Conservation (phyloP, 305 asterid species). For the Solanum hybrid region DNA sequence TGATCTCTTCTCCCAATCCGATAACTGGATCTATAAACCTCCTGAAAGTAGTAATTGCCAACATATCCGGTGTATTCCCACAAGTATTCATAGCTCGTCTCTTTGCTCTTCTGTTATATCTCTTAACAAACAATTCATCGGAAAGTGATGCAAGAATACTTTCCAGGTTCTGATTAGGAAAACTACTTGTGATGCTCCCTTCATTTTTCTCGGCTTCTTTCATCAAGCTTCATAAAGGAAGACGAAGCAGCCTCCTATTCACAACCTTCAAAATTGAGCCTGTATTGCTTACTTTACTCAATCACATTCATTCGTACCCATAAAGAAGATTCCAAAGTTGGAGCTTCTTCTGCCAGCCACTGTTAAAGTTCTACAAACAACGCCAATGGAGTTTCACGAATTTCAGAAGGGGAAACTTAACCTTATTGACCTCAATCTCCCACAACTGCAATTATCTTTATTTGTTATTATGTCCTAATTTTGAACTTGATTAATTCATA, state of each 20-base stretch:
- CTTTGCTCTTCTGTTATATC: background rate
- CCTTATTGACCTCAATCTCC: background rate
- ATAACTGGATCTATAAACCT: background rate
- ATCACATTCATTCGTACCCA: background rate
- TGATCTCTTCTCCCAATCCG: background rate
- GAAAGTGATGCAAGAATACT: background rate
- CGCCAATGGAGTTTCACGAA: background rate
- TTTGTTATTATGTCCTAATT: background rate
- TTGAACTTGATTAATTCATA: background rate
- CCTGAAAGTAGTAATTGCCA: background rate
- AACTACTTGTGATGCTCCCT: too few relatives aligned
- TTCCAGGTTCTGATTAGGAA: too few relatives aligned
- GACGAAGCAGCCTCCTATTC: background rate
- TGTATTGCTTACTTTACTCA: background rate
- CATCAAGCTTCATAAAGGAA: background rate
- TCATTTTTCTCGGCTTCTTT: background rate
- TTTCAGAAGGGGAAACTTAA: background rate
- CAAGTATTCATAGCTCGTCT: background rate
- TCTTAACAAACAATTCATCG: background rate
- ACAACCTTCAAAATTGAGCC: background rate
- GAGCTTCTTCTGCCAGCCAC: background rate
- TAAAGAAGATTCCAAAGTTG: background rate
- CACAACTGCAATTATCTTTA: background rate
- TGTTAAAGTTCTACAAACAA: background rate
- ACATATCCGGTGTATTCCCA: background rate